Conservation (phyloP, 163 green algal genomes). For the Chlamydomonas reinhardtii region DNA sequence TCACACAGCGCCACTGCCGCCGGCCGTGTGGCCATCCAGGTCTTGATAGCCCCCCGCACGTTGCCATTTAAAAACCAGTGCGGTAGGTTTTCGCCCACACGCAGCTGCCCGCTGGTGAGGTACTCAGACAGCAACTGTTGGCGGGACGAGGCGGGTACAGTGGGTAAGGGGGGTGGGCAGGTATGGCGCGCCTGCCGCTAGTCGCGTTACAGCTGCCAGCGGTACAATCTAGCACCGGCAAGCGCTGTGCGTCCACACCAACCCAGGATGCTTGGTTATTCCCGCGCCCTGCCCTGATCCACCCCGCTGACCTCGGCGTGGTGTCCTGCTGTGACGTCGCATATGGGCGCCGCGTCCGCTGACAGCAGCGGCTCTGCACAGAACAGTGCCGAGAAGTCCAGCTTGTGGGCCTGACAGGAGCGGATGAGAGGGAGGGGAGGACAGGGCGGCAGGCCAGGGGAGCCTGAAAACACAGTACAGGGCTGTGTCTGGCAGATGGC, state of each 20-base stretch:
- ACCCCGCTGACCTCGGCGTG: background rate
- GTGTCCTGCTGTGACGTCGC: background rate
- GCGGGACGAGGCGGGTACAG: too few species aligned
- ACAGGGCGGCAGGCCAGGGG: too few species aligned
- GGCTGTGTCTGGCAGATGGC: too few species aligned
- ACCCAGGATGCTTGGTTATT: too few species aligned
- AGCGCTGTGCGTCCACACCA: too few species aligned
- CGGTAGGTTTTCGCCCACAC: constrained; percentile 41
- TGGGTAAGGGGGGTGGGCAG: background rate
- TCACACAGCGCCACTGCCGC: background rate
- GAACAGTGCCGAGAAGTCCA: constrained; percentile 18
- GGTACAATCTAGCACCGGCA: too few species aligned
- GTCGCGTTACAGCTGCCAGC: background rate
- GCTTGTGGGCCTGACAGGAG: background rate
- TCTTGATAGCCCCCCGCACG: constrained; percentile 39
- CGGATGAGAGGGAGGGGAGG: too few species aligned
- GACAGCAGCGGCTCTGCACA: background rate
- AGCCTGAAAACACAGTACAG: too few species aligned
- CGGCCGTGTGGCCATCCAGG: constrained; percentile 34
- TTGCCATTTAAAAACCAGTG: constrained; percentile 47
- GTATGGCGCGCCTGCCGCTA: background rate
- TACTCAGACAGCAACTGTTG: constrained; percentile 42
- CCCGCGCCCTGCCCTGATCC: too few species aligned
- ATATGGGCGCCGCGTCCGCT: background rate
- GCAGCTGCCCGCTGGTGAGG: constrained; percentile 3